A percentile compares a stretch with the other conserved stretches of the same genome.
These are phyloP conservation scores for Papiliotrema flavescens DNA, from an alignment of 1,284 basidiomycete species.

Conservation along the genomic window DNA sequence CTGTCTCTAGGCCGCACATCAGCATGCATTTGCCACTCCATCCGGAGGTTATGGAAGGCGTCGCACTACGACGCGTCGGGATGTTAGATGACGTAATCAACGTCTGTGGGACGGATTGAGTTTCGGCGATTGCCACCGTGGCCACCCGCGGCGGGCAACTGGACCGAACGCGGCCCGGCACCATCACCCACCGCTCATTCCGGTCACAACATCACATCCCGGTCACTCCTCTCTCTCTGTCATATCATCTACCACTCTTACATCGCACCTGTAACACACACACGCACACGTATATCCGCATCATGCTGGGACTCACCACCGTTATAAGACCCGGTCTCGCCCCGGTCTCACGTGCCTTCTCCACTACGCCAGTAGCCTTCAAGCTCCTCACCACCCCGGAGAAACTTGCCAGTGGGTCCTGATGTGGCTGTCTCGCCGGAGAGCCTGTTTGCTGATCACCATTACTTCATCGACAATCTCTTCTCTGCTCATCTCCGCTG, in stretches of 20 bases:
- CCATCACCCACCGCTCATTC: not conserved
- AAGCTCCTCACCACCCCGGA: not conserved
- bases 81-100: not conserved
- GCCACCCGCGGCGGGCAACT: not conserved
- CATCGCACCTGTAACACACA: not conserved
- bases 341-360: not conserved
- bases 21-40: not conserved
- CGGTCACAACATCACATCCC: not conserved
- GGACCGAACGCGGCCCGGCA: not conserved
- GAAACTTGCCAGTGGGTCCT: not conserved
- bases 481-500: not conserved
- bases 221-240: not conserved
- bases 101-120: not conserved
- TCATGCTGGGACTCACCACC: no score
- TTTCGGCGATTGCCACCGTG: no score
- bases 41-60: no score
- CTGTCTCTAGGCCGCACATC: not conserved
- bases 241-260: not conserved
- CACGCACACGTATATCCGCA: not conserved
- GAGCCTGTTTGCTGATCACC: no score
- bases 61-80: not conserved
- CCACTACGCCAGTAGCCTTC: not conserved
- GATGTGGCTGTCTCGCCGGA: not conserved
- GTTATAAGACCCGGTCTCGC: not conserved
- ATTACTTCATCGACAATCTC: not conserved